These are phyloP conservation scores for Colletotrichum spinosum DNA, from an alignment of 2,329 filamentous ascomycete genomes.

Conservation along the genomic window DNA sequence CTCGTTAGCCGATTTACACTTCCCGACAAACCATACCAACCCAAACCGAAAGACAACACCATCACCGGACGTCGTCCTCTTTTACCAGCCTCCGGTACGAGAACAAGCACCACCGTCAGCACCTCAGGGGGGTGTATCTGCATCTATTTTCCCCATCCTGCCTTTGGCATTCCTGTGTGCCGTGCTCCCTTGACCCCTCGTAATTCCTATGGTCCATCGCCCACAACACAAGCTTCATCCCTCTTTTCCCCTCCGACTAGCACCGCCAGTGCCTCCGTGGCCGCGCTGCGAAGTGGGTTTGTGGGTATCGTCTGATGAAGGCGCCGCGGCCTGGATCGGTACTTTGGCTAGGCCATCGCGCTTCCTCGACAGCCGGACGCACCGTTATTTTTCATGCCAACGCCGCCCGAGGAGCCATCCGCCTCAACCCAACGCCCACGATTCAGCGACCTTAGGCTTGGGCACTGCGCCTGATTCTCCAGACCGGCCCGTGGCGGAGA, in stretches of 20 bases:
- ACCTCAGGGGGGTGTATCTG: background rate
- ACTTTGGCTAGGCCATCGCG: slow-evolving; percentile 29
- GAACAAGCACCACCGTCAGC: too few relatives aligned
- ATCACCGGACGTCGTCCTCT: too few relatives aligned
- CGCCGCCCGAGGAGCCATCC: slow-evolving; percentile 8
- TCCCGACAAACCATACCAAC: background rate
- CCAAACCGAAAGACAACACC: too few relatives aligned
- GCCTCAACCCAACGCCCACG: too few relatives aligned
- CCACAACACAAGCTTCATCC: slow-evolving; percentile 23
- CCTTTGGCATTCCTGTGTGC: slow-evolving; percentile 31
- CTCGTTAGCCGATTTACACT: background rate
- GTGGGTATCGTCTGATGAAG: slow-evolving; percentile 36
- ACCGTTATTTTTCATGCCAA: slow-evolving; percentile 13
- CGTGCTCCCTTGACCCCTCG: slow-evolving; percentile 22
- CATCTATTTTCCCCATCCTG: slow-evolving; percentile 31
- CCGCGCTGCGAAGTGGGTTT: slow-evolving; percentile 26
- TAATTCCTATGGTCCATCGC: slow-evolving; percentile 18
- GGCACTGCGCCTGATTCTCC: too few relatives aligned
- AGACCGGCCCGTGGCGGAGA: too few relatives aligned
- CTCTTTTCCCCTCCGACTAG: slow-evolving; percentile 8
- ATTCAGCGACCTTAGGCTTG: too few relatives aligned
- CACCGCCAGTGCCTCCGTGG: slow-evolving; percentile 14
- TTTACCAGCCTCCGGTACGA: too few relatives aligned
- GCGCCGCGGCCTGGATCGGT: slow-evolving; percentile 27
- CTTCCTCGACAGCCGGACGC: slow-evolving; percentile 9